These are phyloP conservation scores for Saxophila tyrrhenica DNA, from an alignment of 495 filamentous ascomycete genomes.

Conservation along the genomic window DNA sequence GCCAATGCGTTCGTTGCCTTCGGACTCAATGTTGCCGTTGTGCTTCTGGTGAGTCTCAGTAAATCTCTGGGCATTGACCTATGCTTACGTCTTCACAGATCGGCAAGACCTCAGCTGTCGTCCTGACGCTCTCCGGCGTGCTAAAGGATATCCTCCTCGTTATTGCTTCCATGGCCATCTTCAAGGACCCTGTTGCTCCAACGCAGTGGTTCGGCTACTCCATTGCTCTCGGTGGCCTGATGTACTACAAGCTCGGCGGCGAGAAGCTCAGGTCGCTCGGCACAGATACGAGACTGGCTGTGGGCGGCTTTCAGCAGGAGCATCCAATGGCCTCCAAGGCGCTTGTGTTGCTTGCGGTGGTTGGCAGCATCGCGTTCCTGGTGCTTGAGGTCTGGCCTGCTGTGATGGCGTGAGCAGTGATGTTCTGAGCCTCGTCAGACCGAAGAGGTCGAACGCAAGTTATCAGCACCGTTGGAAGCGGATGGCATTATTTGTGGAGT, in stretches of 20 bases:
- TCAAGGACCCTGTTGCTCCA: constrained; percentile 63
- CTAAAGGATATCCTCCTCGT: constrained; percentile 96
- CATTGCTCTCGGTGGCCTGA: constrained; percentile 74
- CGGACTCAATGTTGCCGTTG: constrained; percentile 78
- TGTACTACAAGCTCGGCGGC: constrained; percentile 91
- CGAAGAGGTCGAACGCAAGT: too few species aligned
- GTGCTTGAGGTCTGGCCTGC: constrained; percentile 38
- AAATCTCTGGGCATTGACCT: too few species aligned
- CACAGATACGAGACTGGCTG: constrained; percentile 51
- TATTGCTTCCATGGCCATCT: constrained; percentile 74
- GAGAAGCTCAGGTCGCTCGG: constrained; percentile 71
- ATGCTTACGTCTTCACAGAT: constrained; percentile 46
- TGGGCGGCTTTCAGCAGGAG: constrained; percentile 70
- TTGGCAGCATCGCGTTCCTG: constrained; percentile 54
- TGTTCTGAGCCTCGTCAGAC: too few species aligned
- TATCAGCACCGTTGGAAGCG: neutral
- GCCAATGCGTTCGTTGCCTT: constrained; percentile 74
- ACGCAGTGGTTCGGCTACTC: constrained; percentile 90
- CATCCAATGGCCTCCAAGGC: constrained; percentile 66
- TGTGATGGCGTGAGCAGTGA: neutral
- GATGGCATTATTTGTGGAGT: neutral
- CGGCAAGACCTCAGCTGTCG: constrained; percentile 87
- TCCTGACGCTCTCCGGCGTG: constrained; percentile 92
- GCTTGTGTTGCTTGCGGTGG: constrained; percentile 48
- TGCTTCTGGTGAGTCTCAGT: constrained; percentile 90